Evolutionary conservation across 163 green algal genomes (phyloP), one percentile per base, ranked within the genome.

Genomic region (Volvox carteri): DNA sequence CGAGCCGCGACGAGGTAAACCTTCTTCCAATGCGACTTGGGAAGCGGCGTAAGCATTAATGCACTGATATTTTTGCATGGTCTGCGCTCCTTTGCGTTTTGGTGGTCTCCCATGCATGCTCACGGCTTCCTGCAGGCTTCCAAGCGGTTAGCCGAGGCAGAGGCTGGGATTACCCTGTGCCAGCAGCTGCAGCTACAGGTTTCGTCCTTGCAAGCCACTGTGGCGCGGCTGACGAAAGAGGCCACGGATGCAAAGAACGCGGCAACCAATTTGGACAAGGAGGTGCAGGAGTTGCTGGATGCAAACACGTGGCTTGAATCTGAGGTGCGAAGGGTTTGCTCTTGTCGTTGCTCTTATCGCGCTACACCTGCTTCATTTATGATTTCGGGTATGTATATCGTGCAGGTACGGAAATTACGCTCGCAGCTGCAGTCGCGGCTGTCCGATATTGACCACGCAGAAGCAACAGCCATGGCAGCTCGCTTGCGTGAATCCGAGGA

Each of bases 301-400:
- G 39, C 72, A 0, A 88, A 88, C 83, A 88, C 83, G 16, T 37
- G 80, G 7, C 68, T 88, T 1, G 83, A 88, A 37, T 88, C 83
- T 11, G 67, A 88, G 83, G 83, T 88, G 48, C 0, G 44, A 11
- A 54, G n/a, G n/a, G n/a, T n/a, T n/a, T n/a, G n/a, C n/a, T n/a
- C n/a, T n/a, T n/a, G n/a, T n/a, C n/a, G n/a, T n/a, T n/a, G n/a
- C n/a, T n/a, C n/a, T n/a, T n/a, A n/a, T n/a, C n/a, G n/a, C n/a
- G n/a, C n/a, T n/a, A n/a, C n/a, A n/a, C n/a, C n/a, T n/a, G n/a
- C n/a, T n/a, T n/a, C n/a, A n/a, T n/a, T n/a, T n/a, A n/a, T n/a
- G n/a, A n/a, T n/a, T n/a, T n/a, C n/a, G n/a, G n/a, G n/a, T n/a
- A n/a, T n/a, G n/a, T n/a, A n/a, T n/a, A n/a, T n/a, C n/a, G n/a